A percentile compares a stretch with the other conserved stretches of the same genome.
These are phyloP conservation scores for Punctularia strigosozonata DNA, from an alignment of 768 basidiomycete genomes.

Conservation along the genomic window DNA sequence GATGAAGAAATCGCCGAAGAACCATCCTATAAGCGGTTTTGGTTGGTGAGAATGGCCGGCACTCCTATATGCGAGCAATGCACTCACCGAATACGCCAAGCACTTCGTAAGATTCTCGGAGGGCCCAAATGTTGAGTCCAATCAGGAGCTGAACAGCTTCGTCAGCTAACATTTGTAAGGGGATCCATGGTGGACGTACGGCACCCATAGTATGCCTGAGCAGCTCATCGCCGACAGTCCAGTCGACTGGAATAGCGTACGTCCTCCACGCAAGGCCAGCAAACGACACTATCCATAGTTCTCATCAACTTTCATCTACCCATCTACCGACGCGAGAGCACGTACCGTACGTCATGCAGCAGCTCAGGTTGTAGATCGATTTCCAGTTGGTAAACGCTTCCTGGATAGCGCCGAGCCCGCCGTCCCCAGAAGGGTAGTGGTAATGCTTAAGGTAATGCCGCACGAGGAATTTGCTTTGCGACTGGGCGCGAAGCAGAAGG, in stretches of 20 bases:
- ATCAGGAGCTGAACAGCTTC: constrained; percentile 61
- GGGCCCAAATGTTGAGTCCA: constrained; percentile 84
- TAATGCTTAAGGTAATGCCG: constrained; percentile 93
- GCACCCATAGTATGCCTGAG: constrained; percentile 81
- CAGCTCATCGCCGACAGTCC: constrained; percentile 81
- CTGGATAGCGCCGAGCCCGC: constrained; percentile 64
- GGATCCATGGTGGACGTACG: constrained; percentile 38
- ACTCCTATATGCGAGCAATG: neutral
- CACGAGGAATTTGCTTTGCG: constrained; percentile 79
- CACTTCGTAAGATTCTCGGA: constrained; percentile 83
- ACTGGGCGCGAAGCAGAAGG: constrained; percentile 72
- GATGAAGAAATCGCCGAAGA: constrained; percentile 96
- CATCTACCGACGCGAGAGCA: constrained; percentile 5
- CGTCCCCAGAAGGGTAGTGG: constrained; percentile 65
- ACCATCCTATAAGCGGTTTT: constrained; percentile 60
- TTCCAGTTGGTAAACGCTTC: constrained; percentile 98
- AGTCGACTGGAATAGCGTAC: constrained; percentile 69
- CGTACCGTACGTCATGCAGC: constrained; percentile 91
- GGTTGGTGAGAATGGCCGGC: neutral
- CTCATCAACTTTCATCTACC: neutral
- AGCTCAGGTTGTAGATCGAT: constrained; percentile 77
- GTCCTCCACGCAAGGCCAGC: constrained; percentile 82
- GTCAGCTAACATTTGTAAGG: too few species aligned
- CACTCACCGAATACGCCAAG: constrained; percentile 80
- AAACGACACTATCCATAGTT: constrained; percentile 54